phyloP scores from a whole-genome alignment of 805 yeast genomes.

The Saccharomycopsis sp. region DNA sequence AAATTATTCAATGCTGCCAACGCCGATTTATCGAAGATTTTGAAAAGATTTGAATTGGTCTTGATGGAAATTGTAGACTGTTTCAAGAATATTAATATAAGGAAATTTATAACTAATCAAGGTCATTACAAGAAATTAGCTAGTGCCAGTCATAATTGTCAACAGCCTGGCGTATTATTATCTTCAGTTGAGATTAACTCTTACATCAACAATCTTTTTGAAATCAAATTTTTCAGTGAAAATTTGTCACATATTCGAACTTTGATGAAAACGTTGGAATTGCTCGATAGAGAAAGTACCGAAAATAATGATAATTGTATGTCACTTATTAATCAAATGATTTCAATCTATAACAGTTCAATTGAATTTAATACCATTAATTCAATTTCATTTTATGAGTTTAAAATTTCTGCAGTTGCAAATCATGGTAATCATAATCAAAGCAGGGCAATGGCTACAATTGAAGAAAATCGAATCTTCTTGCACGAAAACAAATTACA shows the following conservation, averaged over 20 bases:
- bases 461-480: not conserved
- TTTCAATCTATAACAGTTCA: not conserved
- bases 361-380: constrained; percentile 3
- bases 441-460: too few relatives aligned
- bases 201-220: constrained; percentile 1
- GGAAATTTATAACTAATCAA: not conserved
- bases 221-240: not conserved
- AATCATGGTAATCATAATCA: too few relatives aligned
- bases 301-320: not conserved
- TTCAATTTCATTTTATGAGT: constrained; percentile 3
- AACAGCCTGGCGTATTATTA: not conserved
- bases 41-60: not conserved
- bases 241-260: not conserved
- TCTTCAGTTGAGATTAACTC: not conserved
- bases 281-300: not conserved
- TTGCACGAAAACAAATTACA: not conserved
- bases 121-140: not conserved
- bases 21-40: not conserved
- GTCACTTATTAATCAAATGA: not conserved
- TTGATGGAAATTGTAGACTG: not conserved
- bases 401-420: not conserved
- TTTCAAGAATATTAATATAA: not conserved
- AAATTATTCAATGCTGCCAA: not conserved
- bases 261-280: not conserved
- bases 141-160: not conserved